Evolutionary conservation across 2,329 filamentous ascomycete genomes (phyloP).

Genomic region (Sordariomycetes sp.): DNA sequence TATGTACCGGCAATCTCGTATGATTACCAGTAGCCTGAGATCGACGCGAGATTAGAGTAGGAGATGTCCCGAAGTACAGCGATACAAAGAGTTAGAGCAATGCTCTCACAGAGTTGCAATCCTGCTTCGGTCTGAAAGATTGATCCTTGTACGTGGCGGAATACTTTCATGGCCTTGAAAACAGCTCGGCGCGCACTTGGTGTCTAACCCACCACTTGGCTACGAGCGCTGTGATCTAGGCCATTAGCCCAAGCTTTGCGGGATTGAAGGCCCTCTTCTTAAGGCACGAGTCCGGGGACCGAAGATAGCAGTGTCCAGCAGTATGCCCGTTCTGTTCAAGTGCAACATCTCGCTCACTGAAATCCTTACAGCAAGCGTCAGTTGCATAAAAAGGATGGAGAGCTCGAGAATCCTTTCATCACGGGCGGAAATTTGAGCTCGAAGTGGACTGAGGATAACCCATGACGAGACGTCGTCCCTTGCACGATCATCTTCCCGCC

Average conservation of each 20-base stretch:
- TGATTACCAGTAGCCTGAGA: neutral
- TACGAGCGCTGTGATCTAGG: constrained; percentile 3
- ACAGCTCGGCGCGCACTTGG: neutral
- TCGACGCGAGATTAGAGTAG: neutral
- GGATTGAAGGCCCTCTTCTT: constrained; percentile 2
- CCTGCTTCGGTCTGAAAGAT: neutral
- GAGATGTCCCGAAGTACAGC: neutral
- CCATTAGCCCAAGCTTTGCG: constrained; percentile 1
- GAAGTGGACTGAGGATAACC: neutral
- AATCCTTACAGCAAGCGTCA: neutral
- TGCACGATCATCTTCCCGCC: neutral
- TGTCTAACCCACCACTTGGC: constrained; percentile 1
- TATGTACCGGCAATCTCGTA: neutral
- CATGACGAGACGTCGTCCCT: neutral
- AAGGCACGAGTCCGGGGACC: neutral
- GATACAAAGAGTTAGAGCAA: neutral
- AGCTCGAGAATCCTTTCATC: neutral
- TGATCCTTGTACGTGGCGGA: neutral
- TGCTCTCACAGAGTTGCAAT: neutral
- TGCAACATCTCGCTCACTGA: neutral
- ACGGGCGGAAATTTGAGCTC: neutral
- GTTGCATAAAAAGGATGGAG: neutral
- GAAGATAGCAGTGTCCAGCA: constrained; percentile 1
- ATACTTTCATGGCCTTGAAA: neutral
- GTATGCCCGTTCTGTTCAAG: neutral